Conservation (phyloP, 495 filamentous ascomycete species). For the Thozetella sp. region DNA sequence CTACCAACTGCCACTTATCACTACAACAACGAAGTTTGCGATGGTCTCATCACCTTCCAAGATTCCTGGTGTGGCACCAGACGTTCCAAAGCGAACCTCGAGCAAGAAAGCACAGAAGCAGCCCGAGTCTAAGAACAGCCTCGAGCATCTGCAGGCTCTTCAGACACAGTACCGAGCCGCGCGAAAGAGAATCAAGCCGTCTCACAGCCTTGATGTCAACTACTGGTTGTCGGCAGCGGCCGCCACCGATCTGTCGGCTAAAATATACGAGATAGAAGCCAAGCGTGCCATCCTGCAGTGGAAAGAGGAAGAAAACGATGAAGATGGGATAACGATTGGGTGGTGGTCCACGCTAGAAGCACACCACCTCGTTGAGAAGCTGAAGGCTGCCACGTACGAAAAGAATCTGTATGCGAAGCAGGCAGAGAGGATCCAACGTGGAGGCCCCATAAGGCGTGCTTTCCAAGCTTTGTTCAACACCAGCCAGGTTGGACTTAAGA, state of each 20-base stretch:
- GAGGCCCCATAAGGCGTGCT: slow-evolving; percentile 8
- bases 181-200: slow-evolving; percentile 8
- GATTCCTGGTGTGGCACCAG: background rate
- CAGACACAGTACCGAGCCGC: background rate
- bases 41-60: background rate
- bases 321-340: background rate
- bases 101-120: background rate
- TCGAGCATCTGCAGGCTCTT: background rate
- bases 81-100: background rate
- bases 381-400: slow-evolving; percentile 10
- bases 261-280: slow-evolving; percentile 4
- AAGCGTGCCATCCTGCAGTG: slow-evolving; percentile 8
- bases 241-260: slow-evolving; percentile 3
- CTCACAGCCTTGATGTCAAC: slow-evolving; percentile 7
- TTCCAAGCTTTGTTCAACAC: slow-evolving; percentile 19
- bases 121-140: background rate
- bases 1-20: background rate
- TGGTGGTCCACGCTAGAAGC: slow-evolving; percentile 14
- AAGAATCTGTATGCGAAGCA: slow-evolving; percentile 8
- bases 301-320: slow-evolving; percentile 3
- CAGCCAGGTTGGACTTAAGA: slow-evolving; percentile 12
- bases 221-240: slow-evolving; percentile 11
- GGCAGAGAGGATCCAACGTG: slow-evolving; percentile 8
- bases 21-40: background rate
- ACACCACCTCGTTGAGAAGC: slow-evolving; percentile 7